Conservation (phyloP, 345 rosid species). For the Brassica cretica region DNA sequence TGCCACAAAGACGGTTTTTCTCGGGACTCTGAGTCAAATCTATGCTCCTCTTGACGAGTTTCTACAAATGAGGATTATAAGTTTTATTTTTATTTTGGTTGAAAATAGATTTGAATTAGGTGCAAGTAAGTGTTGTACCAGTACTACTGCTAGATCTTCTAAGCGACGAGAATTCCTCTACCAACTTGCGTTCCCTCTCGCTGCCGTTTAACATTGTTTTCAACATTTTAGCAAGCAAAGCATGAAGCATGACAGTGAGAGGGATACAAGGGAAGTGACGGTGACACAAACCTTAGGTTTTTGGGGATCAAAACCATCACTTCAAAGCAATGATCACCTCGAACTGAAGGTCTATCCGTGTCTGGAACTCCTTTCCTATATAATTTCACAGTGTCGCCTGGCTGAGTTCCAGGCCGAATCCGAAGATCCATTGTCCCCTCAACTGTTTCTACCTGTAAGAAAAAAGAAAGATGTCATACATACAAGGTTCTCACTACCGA, state of each 20-base stretch:
- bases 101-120: background rate
- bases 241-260: background rate
- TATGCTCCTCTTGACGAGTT: conserved; percentile 24
- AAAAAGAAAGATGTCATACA: conserved; percentile 6
- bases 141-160: conserved; percentile 46
- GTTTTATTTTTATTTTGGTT: background rate
- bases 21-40: conserved; percentile 14
- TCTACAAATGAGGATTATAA: conserved; percentile 2
- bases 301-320: conserved; percentile 79
- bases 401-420: conserved; percentile 83
- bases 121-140: conserved; percentile 19
- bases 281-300: conserved; percentile 55
- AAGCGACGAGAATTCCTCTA: conserved; percentile 66
- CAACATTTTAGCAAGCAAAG: conserved; percentile 3
- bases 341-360: conserved; percentile 61
- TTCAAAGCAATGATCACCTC: conserved; percentile 82
- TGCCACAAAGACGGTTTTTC: conserved; percentile 32
- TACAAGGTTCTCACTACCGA: conserved; percentile 12
- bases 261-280: background rate
- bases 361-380: conserved; percentile 77
- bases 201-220: conserved; percentile 45
- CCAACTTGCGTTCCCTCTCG: conserved; percentile 59
- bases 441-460: conserved; percentile 78
- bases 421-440: conserved; percentile 72
- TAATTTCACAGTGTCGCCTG: conserved; percentile 71